A percentile compares a stretch with the other conserved stretches of the same genome.
phyloP scores from a whole-genome alignment of 192 early-diverging fungal genomes.

The Glomus cerebriforme region DNA sequence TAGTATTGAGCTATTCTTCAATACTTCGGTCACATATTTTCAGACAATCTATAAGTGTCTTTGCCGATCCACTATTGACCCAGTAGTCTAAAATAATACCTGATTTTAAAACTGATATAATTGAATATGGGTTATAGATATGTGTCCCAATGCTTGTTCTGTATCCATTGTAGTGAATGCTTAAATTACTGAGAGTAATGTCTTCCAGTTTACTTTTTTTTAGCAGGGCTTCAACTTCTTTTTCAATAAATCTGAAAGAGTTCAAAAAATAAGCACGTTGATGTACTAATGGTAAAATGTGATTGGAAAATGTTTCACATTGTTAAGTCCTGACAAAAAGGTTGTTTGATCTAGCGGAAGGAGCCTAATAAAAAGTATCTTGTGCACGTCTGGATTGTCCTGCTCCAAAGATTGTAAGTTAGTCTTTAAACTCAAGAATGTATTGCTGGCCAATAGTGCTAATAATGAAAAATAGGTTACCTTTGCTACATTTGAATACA shows the following conservation, averaged over 20 bases:
- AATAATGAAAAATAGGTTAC: not conserved
- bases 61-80: not conserved
- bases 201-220: not conserved
- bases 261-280: not conserved
- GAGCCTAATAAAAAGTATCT: not conserved
- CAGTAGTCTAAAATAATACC: not conserved
- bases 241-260: not conserved
- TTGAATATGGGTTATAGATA: slow-evolving; percentile 28
- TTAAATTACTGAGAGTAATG: not conserved
- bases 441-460: no score
- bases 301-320: slow-evolving; percentile 7
- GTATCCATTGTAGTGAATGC: slow-evolving; percentile 2
- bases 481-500: slow-evolving; percentile 16
- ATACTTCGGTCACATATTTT: no score
- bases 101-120: not conserved
- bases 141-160: not conserved
- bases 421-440: not conserved
- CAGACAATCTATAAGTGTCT: not conserved
- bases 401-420: not conserved
- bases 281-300: slow-evolving; percentile 9
- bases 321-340: slow-evolving; percentile 2
- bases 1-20: not conserved
- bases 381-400: not conserved
- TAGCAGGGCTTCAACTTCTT: slow-evolving; percentile 7
- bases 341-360: slow-evolving; percentile 9